Percentiles rank a stretch among this genome's conserved stretches.
Conservation (phyloP, 139 green algal species). For the Gonium pectorale region DNA sequence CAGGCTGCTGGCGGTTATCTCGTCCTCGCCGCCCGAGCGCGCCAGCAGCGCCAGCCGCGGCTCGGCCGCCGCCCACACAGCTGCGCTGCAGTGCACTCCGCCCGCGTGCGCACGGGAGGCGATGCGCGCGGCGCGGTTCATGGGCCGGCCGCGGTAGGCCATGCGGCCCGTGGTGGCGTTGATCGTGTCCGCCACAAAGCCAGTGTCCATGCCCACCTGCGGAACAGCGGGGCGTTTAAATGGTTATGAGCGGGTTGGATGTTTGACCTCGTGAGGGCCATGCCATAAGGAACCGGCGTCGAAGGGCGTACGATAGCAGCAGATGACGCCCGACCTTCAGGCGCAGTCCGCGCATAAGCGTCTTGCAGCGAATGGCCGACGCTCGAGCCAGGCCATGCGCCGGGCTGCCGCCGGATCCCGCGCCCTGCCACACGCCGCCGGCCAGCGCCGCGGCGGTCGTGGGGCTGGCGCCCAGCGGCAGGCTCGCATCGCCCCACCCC, state of each 20-base stretch:
- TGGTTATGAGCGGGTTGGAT: no score
- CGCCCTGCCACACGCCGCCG: no score
- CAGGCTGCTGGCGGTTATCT: background rate
- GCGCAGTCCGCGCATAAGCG: slow-evolving; percentile 14
- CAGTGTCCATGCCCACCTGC: slow-evolving; percentile 34
- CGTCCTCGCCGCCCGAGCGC: slow-evolving; percentile 12
- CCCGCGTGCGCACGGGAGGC: slow-evolving; percentile 7
- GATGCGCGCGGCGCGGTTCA: slow-evolving; percentile 42
- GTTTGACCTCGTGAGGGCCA: no score
- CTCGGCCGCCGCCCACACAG: background rate
- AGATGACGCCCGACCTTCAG: slow-evolving; percentile 19
- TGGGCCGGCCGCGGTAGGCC: slow-evolving; percentile 16
- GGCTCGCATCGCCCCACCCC: no score
- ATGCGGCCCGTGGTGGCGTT: slow-evolving; percentile 30
- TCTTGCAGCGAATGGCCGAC: slow-evolving; percentile 2
- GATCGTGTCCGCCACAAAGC: slow-evolving; percentile 3
- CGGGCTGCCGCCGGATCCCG: no score
- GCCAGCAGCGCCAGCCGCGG: slow-evolving; percentile 8
- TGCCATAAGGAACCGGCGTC: no score
- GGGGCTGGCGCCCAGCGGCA: no score
- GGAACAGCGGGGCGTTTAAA: no score
- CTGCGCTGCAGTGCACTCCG: slow-evolving; percentile 26
- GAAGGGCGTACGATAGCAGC: no score
- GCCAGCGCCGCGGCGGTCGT: no score
- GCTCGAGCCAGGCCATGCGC: background rate